Evolutionary conservation across 768 basidiomycete species (phyloP).

Genomic region (Sarcodon aspratus): DNA sequence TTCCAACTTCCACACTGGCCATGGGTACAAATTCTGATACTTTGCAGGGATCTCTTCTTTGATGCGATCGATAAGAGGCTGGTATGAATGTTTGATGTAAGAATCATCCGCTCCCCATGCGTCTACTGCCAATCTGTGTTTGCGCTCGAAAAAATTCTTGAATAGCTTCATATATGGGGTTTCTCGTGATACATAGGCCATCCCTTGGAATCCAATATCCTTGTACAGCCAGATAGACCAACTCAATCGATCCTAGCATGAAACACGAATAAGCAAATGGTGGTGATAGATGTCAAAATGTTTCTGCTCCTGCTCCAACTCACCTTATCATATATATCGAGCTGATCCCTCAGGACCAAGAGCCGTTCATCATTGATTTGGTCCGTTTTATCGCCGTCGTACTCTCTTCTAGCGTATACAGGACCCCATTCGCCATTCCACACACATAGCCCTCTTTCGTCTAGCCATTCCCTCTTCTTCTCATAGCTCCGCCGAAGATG

Average conservation of each 20-base stretch:
- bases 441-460: slow-evolving; percentile 49
- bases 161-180: slow-evolving; percentile 67
- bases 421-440: slow-evolving; percentile 85
- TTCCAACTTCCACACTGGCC: slow-evolving; percentile 50
- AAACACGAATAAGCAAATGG: neutral
- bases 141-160: slow-evolving; percentile 60
- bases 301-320: neutral
- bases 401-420: slow-evolving; percentile 54
- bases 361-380: slow-evolving; percentile 55
- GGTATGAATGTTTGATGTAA: slow-evolving; percentile 44
- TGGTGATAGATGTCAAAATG: neutral
- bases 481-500: slow-evolving; percentile 49
- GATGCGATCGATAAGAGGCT: slow-evolving; percentile 56
- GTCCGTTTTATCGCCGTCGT: slow-evolving; percentile 44
- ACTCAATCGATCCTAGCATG: slow-evolving; percentile 29
- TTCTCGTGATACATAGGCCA: slow-evolving; percentile 61
- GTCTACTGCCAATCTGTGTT: slow-evolving; percentile 67
- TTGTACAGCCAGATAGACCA: slow-evolving; percentile 90
- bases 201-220: slow-evolving; percentile 79
- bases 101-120: slow-evolving; percentile 67
- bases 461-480: slow-evolving; percentile 73
- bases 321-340: slow-evolving; percentile 58
- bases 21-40: slow-evolving; percentile 47
- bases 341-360: slow-evolving; percentile 60
- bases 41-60: slow-evolving; percentile 36